Conservation (phyloP, 2,329 filamentous ascomycete species). For the Aspergillus bombycis region DNA sequence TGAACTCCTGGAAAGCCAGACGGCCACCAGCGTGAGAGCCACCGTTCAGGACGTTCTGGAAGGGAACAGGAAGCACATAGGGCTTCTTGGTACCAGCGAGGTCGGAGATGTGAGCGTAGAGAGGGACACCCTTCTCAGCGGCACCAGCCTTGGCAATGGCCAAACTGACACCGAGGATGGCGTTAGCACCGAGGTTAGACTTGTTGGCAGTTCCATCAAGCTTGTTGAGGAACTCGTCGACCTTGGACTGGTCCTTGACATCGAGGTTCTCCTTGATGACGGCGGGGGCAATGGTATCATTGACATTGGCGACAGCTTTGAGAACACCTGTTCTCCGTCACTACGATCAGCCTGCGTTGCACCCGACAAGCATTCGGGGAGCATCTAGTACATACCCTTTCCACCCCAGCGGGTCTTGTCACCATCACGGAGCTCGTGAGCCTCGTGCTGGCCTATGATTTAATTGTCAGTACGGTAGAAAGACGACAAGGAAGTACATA, state of each 20-base stretch:
- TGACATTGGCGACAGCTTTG: constrained; percentile 86
- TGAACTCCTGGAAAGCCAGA: constrained; percentile 94
- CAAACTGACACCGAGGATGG: constrained; percentile 82
- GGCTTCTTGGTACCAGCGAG: constrained; percentile 89
- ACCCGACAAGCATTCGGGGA: not conserved
- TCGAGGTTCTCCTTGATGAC: constrained; percentile 82
- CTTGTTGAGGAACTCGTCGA: constrained; percentile 83
- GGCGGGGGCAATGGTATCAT: constrained; percentile 76
- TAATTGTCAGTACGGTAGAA: constrained; percentile 25
- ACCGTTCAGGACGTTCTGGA: constrained; percentile 93
- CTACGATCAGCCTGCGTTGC: constrained; percentile 9
- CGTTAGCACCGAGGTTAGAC: constrained; percentile 84
- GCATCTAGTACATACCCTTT: constrained; percentile 63
- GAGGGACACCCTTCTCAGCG: constrained; percentile 83
- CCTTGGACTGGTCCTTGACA: constrained; percentile 81
- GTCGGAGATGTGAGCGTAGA: constrained; percentile 86
- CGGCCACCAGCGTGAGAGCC: constrained; percentile 97
- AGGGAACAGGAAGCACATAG: constrained; percentile 85
- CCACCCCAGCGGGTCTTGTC: constrained; percentile 85
- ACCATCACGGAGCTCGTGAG: constrained; percentile 86
- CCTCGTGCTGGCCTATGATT: constrained; percentile 77
- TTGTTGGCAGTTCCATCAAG: constrained; percentile 87
- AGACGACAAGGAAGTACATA: not conserved
- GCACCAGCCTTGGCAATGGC: constrained; percentile 87
- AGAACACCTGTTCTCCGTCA: constrained; percentile 56